These are phyloP conservation scores for Neurospora tetrasperma DNA, from an alignment of 495 filamentous ascomycete genomes.

Conservation along the genomic window DNA sequence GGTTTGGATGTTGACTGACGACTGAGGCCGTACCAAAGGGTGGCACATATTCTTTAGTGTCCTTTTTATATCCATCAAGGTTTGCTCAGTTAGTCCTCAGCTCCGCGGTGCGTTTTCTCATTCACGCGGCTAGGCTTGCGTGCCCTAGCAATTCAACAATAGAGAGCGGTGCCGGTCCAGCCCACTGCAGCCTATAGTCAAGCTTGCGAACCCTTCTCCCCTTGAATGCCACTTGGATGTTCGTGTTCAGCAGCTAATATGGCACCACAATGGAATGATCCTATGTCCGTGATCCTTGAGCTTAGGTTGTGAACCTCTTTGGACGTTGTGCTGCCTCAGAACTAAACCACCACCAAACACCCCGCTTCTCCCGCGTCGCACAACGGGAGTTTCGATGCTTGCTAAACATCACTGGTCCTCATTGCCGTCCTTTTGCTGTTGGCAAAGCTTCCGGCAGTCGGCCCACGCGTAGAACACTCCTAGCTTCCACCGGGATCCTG, in stretches of 20 bases:
- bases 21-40: background rate
- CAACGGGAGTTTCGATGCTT: background rate
- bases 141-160: background rate
- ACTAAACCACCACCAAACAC: background rate
- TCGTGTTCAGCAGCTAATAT: background rate
- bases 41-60: background rate
- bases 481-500: background rate
- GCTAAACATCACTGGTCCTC: background rate
- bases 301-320: background rate
- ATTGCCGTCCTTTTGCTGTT: background rate
- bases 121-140: background rate
- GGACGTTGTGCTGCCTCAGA: background rate
- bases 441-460: background rate
- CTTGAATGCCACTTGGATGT: background rate
- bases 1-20: background rate
- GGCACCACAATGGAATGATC: background rate
- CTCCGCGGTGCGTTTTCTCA: background rate
- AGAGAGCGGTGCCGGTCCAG: background rate
- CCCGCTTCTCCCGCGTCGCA: background rate
- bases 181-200: background rate
- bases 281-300: background rate
- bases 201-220: background rate
- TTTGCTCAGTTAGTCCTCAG: background rate
- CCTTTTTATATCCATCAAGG: background rate
- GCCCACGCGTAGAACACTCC: background rate